These are phyloP conservation scores for Lanmaoa pseudosensibilis DNA, from an alignment of 768 basidiomycete species.

Conservation along the genomic window DNA sequence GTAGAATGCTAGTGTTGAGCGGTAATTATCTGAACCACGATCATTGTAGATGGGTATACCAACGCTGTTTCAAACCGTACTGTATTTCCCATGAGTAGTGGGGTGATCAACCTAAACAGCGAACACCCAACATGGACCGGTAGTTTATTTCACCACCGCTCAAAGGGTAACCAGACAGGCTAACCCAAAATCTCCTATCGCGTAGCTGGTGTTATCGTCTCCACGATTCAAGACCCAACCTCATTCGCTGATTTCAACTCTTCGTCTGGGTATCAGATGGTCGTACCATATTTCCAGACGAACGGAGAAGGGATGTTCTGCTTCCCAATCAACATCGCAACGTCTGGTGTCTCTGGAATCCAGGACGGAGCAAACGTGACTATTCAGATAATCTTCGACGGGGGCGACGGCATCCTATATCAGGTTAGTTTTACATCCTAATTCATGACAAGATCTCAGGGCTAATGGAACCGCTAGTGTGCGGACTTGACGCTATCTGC, in stretches of 20 bases:
- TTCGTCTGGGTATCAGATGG: slow-evolving; percentile 33
- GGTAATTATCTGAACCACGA: background rate
- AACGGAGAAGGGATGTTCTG: slow-evolving; percentile 64
- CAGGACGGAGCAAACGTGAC: slow-evolving; percentile 71
- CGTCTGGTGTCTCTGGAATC: slow-evolving; percentile 48
- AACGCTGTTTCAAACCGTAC: slow-evolving; percentile 55
- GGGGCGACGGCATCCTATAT: slow-evolving; percentile 71
- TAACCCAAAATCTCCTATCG: slow-evolving; percentile 8
- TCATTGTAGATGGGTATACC: slow-evolving; percentile 59
- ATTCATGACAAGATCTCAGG: background rate
- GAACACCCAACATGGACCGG: slow-evolving; percentile 65
- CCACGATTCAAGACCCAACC: slow-evolving; percentile 57
- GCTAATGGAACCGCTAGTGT: slow-evolving; percentile 48
- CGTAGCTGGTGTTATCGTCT: slow-evolving; percentile 54
- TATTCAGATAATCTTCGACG: slow-evolving; percentile 63
- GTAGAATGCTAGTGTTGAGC: slow-evolving; percentile 15
- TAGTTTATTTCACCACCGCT: slow-evolving; percentile 24
- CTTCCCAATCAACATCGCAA: slow-evolving; percentile 60
- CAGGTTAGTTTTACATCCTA: slow-evolving; percentile 44
- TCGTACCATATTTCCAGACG: slow-evolving; percentile 50
- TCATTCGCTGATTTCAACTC: slow-evolving; percentile 64
- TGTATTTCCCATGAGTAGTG: slow-evolving; percentile 64
- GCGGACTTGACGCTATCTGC: slow-evolving; percentile 73
- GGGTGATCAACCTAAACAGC: slow-evolving; percentile 61
- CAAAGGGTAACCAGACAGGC: background rate